Evolutionary conservation across 805 yeast species (phyloP).

Genomic region (Ascoidea rubescens): DNA sequence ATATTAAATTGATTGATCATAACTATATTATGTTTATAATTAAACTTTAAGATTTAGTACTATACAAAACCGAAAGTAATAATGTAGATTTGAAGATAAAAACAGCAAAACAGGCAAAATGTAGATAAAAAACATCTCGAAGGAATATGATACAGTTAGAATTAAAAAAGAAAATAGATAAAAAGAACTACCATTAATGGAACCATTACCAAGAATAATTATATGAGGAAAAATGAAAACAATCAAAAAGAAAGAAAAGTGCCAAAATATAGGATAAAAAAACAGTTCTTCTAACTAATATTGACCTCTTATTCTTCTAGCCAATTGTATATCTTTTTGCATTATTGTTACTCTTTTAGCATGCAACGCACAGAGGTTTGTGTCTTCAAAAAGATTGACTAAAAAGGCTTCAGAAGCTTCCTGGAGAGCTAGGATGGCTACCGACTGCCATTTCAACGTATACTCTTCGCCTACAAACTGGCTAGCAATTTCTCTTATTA

Average conservation of each 20-base stretch:
- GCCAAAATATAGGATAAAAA: not conserved
- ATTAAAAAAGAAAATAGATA: too few relatives aligned
- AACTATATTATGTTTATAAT: too few relatives aligned
- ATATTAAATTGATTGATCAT: too few relatives aligned
- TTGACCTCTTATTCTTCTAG: slow-evolving; percentile 62
- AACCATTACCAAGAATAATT: not conserved
- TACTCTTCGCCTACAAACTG: slow-evolving; percentile 38
- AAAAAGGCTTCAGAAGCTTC: slow-evolving; percentile 74
- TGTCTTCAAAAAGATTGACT: slow-evolving; percentile 62
- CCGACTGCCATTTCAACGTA: slow-evolving; percentile 64
- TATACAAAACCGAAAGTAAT: too few relatives aligned
- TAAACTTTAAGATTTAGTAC: too few relatives aligned
- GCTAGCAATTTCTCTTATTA: slow-evolving; percentile 56
- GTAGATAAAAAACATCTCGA: too few relatives aligned
- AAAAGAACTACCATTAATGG: too few relatives aligned
- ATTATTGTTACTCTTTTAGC: slow-evolving; percentile 76
- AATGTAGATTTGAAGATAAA: too few relatives aligned
- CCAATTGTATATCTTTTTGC: slow-evolving; percentile 73
- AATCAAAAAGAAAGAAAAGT: not conserved
- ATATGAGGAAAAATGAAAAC: not conserved
- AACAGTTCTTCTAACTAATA: not conserved
- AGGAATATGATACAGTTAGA: too few relatives aligned
- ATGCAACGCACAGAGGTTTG: slow-evolving; percentile 64
- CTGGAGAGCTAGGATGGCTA: slow-evolving; percentile 64
- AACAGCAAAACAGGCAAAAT: too few relatives aligned